Conservation (phyloP, 1,284 basidiomycete genomes). For the Exobasidium rhododendri region DNA sequence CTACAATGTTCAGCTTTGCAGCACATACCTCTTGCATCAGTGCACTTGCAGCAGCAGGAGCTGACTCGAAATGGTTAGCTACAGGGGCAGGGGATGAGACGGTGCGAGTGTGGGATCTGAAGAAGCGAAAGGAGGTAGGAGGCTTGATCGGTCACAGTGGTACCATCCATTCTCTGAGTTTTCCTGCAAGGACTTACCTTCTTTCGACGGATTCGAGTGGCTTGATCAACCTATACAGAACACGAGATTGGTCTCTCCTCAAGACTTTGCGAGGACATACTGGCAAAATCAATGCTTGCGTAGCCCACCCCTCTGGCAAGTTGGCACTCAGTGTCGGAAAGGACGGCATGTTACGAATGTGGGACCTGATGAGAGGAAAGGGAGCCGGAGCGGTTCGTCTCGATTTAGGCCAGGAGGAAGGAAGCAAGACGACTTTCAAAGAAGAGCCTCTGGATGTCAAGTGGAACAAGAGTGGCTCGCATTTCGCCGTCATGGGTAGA, state of each 20-base stretch:
- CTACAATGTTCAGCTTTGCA: slow-evolving; percentile 90
- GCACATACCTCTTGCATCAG: slow-evolving; percentile 92
- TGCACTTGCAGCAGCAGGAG: slow-evolving; percentile 66
- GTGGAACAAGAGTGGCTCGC: background rate
- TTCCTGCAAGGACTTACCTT: slow-evolving; percentile 83
- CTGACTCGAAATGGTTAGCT: slow-evolving; percentile 78
- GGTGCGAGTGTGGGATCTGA: slow-evolving; percentile 94
- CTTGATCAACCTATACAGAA: slow-evolving; percentile 79
- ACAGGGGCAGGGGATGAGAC: slow-evolving; percentile 92
- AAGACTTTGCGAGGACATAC: slow-evolving; percentile 87
- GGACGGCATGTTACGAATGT: slow-evolving; percentile 87
- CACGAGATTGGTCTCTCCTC: slow-evolving; percentile 87
- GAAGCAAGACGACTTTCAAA: background rate
- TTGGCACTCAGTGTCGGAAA: slow-evolving; percentile 85
- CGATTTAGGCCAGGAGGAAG: slow-evolving; percentile 21
- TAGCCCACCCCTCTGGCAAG: slow-evolving; percentile 87
- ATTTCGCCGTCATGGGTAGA: slow-evolving; percentile 7
- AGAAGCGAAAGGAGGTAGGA: slow-evolving; percentile 84
- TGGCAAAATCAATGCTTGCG: slow-evolving; percentile 81
- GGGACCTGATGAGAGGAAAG: slow-evolving; percentile 94
- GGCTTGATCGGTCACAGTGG: slow-evolving; percentile 87
- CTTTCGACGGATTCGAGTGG: slow-evolving; percentile 77
- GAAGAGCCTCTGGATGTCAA: slow-evolving; percentile 10
- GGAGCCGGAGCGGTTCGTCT: slow-evolving; percentile 57
- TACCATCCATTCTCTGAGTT: slow-evolving; percentile 82